These are phyloP conservation scores for Claviceps citrina DNA, from an alignment of 2,329 filamentous ascomycete genomes.

Conservation along the genomic window DNA sequence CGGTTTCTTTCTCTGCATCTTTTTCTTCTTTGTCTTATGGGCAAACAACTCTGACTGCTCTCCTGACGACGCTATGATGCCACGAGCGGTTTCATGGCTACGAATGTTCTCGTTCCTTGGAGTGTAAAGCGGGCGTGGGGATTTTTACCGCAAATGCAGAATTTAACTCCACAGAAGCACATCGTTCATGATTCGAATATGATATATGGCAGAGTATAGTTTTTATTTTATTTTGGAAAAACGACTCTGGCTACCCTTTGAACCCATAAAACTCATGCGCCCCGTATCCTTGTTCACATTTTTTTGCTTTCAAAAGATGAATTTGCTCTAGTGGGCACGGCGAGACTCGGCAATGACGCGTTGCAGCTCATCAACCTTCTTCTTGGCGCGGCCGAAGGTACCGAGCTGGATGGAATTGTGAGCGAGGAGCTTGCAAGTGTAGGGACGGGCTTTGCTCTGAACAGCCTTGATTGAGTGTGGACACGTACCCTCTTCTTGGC, in stretches of 20 bases:
- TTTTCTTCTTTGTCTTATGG: too few species aligned
- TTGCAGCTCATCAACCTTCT: conserved; percentile 98
- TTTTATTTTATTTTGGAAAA: not conserved
- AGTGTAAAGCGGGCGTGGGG: too few species aligned
- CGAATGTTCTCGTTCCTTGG: too few species aligned
- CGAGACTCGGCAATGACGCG: conserved; percentile 95
- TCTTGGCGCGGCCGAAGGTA: conserved; percentile 97
- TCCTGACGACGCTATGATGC: too few species aligned
- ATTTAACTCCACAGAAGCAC: too few species aligned
- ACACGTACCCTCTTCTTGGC: conserved; percentile 96
- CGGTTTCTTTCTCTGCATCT: too few species aligned
- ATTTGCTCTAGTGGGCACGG: conserved; percentile 40
- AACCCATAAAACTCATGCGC: not conserved
- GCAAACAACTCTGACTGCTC: too few species aligned
- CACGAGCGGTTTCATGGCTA: too few species aligned
- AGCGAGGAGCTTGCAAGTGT: conserved; percentile 12
- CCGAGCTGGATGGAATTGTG: conserved; percentile 50
- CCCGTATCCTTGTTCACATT: not conserved
- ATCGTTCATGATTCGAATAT: too few species aligned
- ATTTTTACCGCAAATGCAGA: too few species aligned
- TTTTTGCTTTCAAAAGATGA: not conserved
- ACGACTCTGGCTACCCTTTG: not conserved
- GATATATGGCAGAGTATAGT: not conserved
- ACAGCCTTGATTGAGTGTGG: too few species aligned
- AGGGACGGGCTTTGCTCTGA: too few species aligned